These are phyloP conservation scores for Eucalyptus viminalis DNA, from an alignment of 345 rosid genomes.

Conservation along the genomic window DNA sequence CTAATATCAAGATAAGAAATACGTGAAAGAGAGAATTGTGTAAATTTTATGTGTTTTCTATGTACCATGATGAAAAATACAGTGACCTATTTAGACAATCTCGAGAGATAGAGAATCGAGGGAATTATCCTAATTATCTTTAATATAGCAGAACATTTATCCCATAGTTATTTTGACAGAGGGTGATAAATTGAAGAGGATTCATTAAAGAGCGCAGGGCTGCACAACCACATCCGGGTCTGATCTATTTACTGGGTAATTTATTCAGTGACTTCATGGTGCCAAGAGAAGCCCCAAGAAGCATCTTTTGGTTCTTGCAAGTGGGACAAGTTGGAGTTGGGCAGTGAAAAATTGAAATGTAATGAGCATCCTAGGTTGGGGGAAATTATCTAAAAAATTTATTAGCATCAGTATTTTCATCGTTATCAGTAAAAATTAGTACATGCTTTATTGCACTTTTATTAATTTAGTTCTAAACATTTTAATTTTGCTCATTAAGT, in stretches of 20 bases:
- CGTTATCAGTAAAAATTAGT: no score
- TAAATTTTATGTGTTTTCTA: not conserved
- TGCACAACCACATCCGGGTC: no score
- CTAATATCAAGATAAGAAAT: not conserved
- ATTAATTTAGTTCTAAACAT: no score
- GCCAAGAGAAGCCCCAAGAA: not conserved
- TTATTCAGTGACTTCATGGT: not conserved
- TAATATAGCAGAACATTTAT: not conserved
- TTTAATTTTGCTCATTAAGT: no score
- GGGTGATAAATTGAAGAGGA: not conserved
- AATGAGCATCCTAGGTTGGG: not conserved
- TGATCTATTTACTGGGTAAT: not conserved
- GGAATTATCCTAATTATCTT: not conserved
- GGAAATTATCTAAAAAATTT: no score
- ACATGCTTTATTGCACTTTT: rapidly evolving
- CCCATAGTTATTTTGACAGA: not conserved
- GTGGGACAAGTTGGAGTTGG: not conserved
- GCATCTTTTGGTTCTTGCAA: not conserved
- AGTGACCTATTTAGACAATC: not conserved
- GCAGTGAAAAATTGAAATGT: not conserved
- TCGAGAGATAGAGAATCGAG: not conserved
- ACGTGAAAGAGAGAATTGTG: not conserved
- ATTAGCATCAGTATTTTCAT: no score
- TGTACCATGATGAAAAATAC: not conserved
- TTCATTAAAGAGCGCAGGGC: no score